Evolutionary conservation across 73 alveolate genomes (phyloP).

Genomic region (Symbiodinium pilosum): DNA sequence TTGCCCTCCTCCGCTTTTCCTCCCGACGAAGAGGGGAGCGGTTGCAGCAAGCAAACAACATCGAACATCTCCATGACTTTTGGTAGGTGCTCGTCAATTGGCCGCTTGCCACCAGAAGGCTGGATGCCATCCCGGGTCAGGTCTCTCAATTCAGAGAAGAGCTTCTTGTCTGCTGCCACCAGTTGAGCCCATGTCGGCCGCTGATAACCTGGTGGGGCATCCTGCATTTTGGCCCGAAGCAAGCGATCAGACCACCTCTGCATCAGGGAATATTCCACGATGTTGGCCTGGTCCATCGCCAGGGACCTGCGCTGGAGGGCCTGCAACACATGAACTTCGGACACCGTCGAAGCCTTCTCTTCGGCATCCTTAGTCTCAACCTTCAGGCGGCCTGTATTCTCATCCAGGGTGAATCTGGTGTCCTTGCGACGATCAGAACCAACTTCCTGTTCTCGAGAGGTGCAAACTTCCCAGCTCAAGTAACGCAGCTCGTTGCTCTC

Average conservation of each 20-base stretch:
- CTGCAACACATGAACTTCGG: neutral
- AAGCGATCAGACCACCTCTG: neutral
- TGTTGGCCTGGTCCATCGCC: slow-evolving; percentile 23
- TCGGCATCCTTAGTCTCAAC: neutral
- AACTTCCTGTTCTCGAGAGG: neutral
- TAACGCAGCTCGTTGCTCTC: neutral
- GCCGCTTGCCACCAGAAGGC: neutral
- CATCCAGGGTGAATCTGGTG: neutral
- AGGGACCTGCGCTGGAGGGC: slow-evolving; percentile 4
- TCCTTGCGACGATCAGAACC: neutral
- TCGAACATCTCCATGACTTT: neutral
- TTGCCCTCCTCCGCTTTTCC: neutral
- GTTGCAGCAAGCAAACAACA: neutral
- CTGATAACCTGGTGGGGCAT: neutral
- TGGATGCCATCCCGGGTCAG: neutral
- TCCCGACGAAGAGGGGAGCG: neutral
- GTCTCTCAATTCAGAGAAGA: neutral
- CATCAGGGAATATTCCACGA: neutral
- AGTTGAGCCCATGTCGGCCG: neutral
- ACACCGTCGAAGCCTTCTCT: neutral
- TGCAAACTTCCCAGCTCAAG: slow-evolving; percentile 9
- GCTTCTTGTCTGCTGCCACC: neutral
- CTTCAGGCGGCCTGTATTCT: neutral
- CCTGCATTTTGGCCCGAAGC: neutral
- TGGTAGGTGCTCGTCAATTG: neutral